phyloP scores from a whole-genome alignment of 1,284 basidiomycete species.

The Bondarzewia mesenterica region DNA sequence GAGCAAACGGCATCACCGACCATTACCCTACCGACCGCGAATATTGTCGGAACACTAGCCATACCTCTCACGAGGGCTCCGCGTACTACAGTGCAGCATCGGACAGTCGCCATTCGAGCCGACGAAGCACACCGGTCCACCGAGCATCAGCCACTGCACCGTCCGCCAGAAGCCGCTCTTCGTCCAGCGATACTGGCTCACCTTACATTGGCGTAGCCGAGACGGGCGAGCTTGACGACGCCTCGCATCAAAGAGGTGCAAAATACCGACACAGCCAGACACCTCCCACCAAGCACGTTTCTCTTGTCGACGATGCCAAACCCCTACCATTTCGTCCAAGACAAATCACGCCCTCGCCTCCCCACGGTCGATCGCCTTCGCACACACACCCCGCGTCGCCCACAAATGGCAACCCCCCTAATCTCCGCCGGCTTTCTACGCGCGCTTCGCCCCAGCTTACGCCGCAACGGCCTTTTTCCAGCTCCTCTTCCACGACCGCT shows the following conservation, averaged over 20 bases:
- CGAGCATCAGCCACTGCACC: conserved; percentile 1
- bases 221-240: background rate
- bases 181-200: conserved; percentile 7
- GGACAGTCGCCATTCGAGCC: conserved; percentile 7
- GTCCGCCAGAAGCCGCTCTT: conserved; percentile 5
- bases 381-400: background rate
- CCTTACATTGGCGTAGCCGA: conserved; percentile 8
- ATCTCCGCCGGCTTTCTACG: background rate
- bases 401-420: conserved; percentile 2
- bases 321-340: conserved; percentile 2
- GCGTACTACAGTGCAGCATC: conserved; percentile 11
- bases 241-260: background rate
- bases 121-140: conserved; percentile 2
- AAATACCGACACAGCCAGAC: background rate
- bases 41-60: background rate
- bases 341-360: conserved; percentile 12
- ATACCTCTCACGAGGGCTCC: conserved; percentile 7
- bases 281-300: conserved; percentile 1
- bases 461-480: conserved; percentile 1
- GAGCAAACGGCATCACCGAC: background rate
- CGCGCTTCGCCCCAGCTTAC: conserved; percentile 3
- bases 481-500: background rate
- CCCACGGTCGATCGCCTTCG: conserved; percentile 8
- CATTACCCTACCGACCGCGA: conserved; percentile 2
- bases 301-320: background rate